These are phyloP conservation scores for Cyberlindnera meyerae DNA, from an alignment of 805 yeast species.

Conservation along the genomic window DNA sequence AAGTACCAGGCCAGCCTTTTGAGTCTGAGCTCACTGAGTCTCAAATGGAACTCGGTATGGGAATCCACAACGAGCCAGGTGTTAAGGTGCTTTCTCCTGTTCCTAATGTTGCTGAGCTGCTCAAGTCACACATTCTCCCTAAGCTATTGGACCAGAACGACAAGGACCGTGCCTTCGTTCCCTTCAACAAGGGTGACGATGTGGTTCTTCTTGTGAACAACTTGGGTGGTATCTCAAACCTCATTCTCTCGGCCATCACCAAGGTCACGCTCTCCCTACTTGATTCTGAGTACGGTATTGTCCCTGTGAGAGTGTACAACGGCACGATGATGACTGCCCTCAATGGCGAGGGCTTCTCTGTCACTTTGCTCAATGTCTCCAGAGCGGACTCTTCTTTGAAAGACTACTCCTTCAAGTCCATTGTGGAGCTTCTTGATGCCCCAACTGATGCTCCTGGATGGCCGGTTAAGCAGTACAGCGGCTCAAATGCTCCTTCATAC, in stretches of 20 bases:
- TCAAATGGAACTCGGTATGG: conserved; percentile 90
- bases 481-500: conserved; percentile 26
- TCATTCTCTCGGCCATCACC: conserved; percentile 73
- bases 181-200: conserved; percentile 59
- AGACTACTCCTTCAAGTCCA: conserved; percentile 26
- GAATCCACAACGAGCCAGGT: conserved; percentile 95
- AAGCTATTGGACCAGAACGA: conserved; percentile 60
- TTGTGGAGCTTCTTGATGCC: conserved; percentile 57
- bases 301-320: conserved; percentile 63
- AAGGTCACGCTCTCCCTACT: conserved; percentile 51
- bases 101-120: conserved; percentile 63
- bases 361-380: conserved; percentile 71
- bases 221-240: conserved; percentile 82
- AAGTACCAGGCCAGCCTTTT: conserved; percentile 76
- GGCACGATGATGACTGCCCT: conserved; percentile 87
- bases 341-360: conserved; percentile 87
- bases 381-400: conserved; percentile 37
- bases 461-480: conserved; percentile 35
- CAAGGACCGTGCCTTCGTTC: conserved; percentile 75
- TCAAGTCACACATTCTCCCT: conserved; percentile 51
- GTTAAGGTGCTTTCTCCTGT: conserved; percentile 48
- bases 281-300: conserved; percentile 45
- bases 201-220: conserved; percentile 73
- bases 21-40: conserved; percentile 48
- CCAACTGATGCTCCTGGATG: conserved; percentile 83